A percentile compares a stretch with the other conserved stretches of the same genome.
Conservation (phyloP, 139 green algal genomes). For the Pleodorina starrii region DNA sequence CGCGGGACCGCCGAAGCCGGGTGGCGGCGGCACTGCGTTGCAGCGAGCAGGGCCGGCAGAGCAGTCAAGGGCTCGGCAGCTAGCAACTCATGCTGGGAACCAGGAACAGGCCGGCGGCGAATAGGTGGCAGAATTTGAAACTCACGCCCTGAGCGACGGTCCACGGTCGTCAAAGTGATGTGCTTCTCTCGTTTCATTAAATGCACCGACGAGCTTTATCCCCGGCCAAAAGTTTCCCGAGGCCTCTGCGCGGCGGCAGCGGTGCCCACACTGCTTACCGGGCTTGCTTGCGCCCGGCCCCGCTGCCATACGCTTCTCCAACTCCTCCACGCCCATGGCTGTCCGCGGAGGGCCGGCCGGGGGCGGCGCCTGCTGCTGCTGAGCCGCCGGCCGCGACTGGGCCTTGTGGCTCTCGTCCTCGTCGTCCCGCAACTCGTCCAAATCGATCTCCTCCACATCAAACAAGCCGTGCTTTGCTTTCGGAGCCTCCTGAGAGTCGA, state of each 20-base stretch:
- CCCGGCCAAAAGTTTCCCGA: too few relatives aligned
- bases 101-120: too few relatives aligned
- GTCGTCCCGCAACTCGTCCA: slow-evolving; percentile 34
- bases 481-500: slow-evolving; percentile 4
- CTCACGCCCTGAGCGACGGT: too few relatives aligned
- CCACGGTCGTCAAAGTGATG: too few relatives aligned
- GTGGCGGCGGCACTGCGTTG: slow-evolving; percentile 5
- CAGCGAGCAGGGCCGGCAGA: too few relatives aligned
- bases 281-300: not conserved
- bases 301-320: slow-evolving; percentile 33
- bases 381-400: not conserved
- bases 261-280: too few relatives aligned
- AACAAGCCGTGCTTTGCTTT: slow-evolving; percentile 40
- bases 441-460: slow-evolving; percentile 43
- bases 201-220: too few relatives aligned
- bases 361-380: not conserved
- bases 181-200: too few relatives aligned
- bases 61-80: too few relatives aligned
- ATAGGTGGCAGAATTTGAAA: too few relatives aligned
- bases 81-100: too few relatives aligned
- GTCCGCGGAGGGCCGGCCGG: not conserved
- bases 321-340: slow-evolving; percentile 26
- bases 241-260: too few relatives aligned
- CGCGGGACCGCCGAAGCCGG: not conserved
- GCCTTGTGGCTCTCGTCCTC: not conserved